A percentile compares a stretch with the other conserved stretches of the same genome.
Conservation (phyloP, 2,329 filamentous ascomycete genomes). For the Immersiporthe knoxdaviesiana region DNA sequence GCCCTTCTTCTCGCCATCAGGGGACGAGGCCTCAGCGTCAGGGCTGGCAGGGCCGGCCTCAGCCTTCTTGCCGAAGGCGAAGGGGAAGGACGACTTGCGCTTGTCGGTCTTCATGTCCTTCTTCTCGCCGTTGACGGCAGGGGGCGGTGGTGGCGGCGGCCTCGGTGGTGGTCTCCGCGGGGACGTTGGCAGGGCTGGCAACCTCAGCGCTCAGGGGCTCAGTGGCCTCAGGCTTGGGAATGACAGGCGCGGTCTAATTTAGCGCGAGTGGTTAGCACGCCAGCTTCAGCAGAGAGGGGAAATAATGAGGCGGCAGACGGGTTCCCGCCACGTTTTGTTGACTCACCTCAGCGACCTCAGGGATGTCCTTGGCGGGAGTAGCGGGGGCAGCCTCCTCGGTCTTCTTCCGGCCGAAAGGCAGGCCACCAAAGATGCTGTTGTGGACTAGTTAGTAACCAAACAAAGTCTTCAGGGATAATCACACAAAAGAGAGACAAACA, state of each 20-base stretch:
- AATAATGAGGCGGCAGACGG: neutral
- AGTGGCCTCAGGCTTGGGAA: slow-evolving; percentile 61
- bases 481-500: no score
- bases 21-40: slow-evolving; percentile 54
- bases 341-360: slow-evolving; percentile 46
- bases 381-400: slow-evolving; percentile 48
- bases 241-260: slow-evolving; percentile 54
- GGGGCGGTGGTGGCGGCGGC: slow-evolving; percentile 42
- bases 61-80: slow-evolving; percentile 81
- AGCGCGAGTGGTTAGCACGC: slow-evolving; percentile 3
- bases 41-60: slow-evolving; percentile 44
- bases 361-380: slow-evolving; percentile 48
- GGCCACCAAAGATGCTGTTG: slow-evolving; percentile 57
- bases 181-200: slow-evolving; percentile 49
- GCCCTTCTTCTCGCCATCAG: slow-evolving; percentile 58
- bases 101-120: slow-evolving; percentile 73
- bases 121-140: slow-evolving; percentile 59
- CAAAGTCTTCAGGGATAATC: no score
- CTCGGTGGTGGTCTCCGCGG: slow-evolving; percentile 53
- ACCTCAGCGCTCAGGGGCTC: slow-evolving; percentile 61
- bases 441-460: slow-evolving; percentile 30
- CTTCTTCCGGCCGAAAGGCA: slow-evolving; percentile 63
- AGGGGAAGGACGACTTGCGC: slow-evolving; percentile 78
- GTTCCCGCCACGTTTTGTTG: neutral
- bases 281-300: neutral